Base-by-base conservation (phyloP, 1,139 yeast species). In the Pichia sp. region DNA sequence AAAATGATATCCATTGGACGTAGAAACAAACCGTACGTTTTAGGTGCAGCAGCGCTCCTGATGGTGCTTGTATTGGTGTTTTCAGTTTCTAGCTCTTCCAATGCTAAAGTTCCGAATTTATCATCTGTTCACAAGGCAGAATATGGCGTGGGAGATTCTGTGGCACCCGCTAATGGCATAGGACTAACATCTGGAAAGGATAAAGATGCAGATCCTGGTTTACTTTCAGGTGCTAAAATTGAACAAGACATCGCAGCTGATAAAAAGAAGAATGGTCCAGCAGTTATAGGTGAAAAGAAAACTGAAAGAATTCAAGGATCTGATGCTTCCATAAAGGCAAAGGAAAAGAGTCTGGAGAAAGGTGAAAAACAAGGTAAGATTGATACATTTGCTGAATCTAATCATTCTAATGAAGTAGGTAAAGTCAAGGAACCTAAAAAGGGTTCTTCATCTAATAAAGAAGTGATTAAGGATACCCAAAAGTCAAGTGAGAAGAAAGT, bases 211-310 rank as follows among this genome's bases (percentile, higher is more conserved):
- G 37, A 30, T 18, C n/a, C 32, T 3, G 14, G 30, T 23, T 34
- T 48, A 5, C 40, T 48, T 5, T 45, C 51, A 1, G 51, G 46
- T 32, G 51, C 51, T 14, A 38, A 34, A 15, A 48, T 48, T 25
- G 47, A 48, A 4, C 49, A 48, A 31, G 48, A 41, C 10, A 37
- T 39, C 3, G 40, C 45, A 4, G 47, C 40, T 25, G 43, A 31
- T 6, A 35, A 41, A 10, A 38, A 28, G 18, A 40, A 40, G 19
- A 21, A 21, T 10, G 34, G 38, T 9, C 32, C 36, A 9, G 17
- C 24, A 28, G 37, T 23, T 24, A 28, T 31, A 12, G 39, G 36
- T 21, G 14, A 32, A 12, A 39, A 44, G 20, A 43, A 47, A 40
- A 38, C 28, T 11, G 40, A 43, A 18, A 34, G 34, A 12, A 28